Evolutionary conservation across 768 basidiomycete species (phyloP), one percentile per base, ranked within the genome.

Genomic region (Pisolithus microcarpus): DNA sequence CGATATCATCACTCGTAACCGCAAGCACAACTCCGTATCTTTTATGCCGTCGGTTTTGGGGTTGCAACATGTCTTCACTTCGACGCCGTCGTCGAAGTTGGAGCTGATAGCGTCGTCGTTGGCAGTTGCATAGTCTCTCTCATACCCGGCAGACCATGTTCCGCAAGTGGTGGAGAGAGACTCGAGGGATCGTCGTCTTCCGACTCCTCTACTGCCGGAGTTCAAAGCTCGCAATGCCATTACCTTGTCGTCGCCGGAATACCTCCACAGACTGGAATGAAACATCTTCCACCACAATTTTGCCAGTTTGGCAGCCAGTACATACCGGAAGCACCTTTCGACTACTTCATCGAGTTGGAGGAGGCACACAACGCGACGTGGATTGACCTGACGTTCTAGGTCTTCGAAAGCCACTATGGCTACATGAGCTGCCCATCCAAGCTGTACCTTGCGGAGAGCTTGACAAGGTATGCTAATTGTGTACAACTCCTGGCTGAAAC

Each of bases 221-320:
- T 26, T n/a, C 51, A 15, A 34, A 48, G 18, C 21, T 38, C 36
- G 23, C 43, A 1, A 21, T 38, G 34, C 44, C 53, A 15, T 43
- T 46, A 31, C 45, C 45, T 50, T 13, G 9, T 44, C 18, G n/a
- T 24, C 18, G 58, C 51, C 7, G 57, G 53, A 16, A 36, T 42
- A 23, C 16, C 49, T n/a, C 18, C 53, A 21, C 63, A 67, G 11
- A 61, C 72, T 0, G 72, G 74, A 43, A 58, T 65, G 19, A 70
- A 64, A 45, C 71, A 75, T 15, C 74, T 98, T 0, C 91, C 93
- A 1, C 74, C 83, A 1, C 79, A 92, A 43, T 98, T 98, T 60
- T 96, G 96, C 36, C 76, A 92, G 54, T 99, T 94, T 62, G 96
- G 95, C 31, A 96, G 96, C 4, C 93, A 96, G 60, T 99, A 93